Conservation (phyloP, 805 yeast species). For the Starmerella stigmatis region DNA sequence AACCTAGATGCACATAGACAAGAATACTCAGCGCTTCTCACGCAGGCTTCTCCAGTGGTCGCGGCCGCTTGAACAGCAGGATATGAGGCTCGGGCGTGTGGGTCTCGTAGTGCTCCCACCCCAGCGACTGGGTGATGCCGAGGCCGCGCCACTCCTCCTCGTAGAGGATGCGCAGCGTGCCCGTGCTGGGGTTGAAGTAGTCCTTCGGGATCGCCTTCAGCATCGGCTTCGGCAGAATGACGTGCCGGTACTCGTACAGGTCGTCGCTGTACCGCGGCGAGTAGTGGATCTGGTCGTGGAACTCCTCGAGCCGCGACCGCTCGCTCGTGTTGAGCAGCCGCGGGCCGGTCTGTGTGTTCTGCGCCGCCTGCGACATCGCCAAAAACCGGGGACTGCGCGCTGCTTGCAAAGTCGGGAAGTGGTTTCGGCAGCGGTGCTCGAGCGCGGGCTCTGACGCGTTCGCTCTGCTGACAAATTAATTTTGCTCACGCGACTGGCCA, state of each 20-base stretch:
- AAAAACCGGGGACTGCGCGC: not conserved
- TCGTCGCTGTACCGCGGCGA: constrained; percentile 87
- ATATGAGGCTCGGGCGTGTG: constrained; percentile 99
- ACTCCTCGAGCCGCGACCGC: constrained; percentile 76
- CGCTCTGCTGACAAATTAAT: not conserved
- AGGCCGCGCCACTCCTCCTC: constrained; percentile 99
- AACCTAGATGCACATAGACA: too few relatives aligned
- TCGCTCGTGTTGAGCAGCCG: constrained; percentile 76
- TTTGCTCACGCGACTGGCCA: constrained; percentile 2
- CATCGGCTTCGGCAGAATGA: constrained; percentile 93
- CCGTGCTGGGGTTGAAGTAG: constrained; percentile 86
- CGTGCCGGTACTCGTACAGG: constrained; percentile 87
- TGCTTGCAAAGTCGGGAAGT: too few relatives aligned
- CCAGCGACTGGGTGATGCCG: constrained; percentile 93
- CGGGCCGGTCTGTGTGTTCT: constrained; percentile 13
- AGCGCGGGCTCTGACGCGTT: not conserved
- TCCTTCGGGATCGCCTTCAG: constrained; percentile 87
- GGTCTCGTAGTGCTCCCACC: constrained; percentile 97
- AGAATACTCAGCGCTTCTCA: not conserved
- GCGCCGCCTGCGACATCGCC: constrained; percentile 16
- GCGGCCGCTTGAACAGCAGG: constrained; percentile 53
- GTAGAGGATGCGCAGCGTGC: constrained; percentile 75
- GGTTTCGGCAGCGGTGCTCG: too few relatives aligned
- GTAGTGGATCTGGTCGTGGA: constrained; percentile 88
- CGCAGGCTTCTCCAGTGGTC: constrained; percentile 15